Base-by-base conservation (phyloP, 257 asterid species). In the Vinca minor region DNA sequence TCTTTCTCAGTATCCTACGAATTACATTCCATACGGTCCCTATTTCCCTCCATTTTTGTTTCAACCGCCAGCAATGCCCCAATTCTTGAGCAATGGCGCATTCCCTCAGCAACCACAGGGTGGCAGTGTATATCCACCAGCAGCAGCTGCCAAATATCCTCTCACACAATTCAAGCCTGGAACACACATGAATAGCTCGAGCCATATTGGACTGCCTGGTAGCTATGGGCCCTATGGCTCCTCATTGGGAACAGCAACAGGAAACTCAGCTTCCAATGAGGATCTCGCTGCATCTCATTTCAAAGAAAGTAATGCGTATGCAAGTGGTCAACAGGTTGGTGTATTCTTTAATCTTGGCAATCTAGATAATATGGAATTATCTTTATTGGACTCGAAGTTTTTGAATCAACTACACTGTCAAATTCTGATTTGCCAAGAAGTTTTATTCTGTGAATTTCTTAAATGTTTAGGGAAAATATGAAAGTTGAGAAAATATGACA, bases 31-130 rank as follows among this genome's bases (percentile, higher is more conserved):
- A 58, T 88, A 91, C 45, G 82, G 84, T 58, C 98, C 80, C 71
- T 91, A 91, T 78, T 83, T 84, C 69, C 71, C 95, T 63, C 96
- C 98, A 39, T 75, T 74, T 76, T 86, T 80, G 68, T 78, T 80
- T 76, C 91, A 89, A 21, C 95, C 88, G 8, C 84, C 88, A 1
- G 70, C 94, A 47, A 76, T 91, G 67, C 98, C 86, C 79, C 98
- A 84, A 69, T 88, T 78, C 73, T 70, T 88, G 63, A 74, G 83
- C 81, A 86, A 76, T 63, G 91, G 95, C 36, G 79, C 82, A 26
- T 91, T 83, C 71, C 87, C 94, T 48, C 96, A 85, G 86, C 96
- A 84, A 75, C 89, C 94, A 70, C 97, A 81, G 79, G 70, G 89
- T 64, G 95, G 82, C 34, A 76, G 75, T 63, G 57, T 84, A 47